Evolutionary conservation across 768 basidiomycete species (phyloP).

Genomic region (Pulveroboletus sp.): DNA sequence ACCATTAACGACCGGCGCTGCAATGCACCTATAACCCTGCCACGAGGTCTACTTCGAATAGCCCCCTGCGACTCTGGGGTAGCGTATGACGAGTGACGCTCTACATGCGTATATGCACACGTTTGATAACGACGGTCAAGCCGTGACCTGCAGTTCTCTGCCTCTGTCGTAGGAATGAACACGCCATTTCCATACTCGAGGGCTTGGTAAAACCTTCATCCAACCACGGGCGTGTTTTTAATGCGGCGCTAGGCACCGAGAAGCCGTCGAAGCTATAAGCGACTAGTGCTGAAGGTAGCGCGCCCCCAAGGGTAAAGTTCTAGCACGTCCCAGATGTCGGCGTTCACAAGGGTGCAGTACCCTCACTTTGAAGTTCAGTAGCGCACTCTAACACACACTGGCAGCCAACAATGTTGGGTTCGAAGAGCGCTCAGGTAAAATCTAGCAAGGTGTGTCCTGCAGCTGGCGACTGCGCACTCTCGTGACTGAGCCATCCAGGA

Average conservation of each 20-base stretch:
- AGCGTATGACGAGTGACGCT: background rate
- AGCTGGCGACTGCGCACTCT: background rate
- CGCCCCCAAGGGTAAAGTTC: background rate
- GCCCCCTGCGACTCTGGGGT: background rate
- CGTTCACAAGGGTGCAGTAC: constrained; percentile 7
- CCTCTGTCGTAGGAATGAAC: background rate
- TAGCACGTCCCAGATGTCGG: background rate
- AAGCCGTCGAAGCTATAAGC: constrained; percentile 8
- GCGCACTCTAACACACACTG: constrained; percentile 1
- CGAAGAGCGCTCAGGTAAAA: background rate
- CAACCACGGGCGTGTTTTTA: constrained; percentile 5
- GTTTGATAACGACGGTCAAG: background rate
- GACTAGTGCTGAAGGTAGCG: background rate
- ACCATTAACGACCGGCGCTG: background rate
- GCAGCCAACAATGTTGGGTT: constrained; percentile 1
- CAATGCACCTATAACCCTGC: background rate
- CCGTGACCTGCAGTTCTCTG: background rate
- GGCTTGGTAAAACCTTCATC: background rate
- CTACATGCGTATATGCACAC: background rate
- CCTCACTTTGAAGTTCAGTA: background rate
- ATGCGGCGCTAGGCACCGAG: constrained; percentile 1
- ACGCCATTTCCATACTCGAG: background rate
- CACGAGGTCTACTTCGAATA: constrained; percentile 1
- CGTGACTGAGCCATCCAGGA: background rate
- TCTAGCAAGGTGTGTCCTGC: constrained; percentile 9